Conservation (phyloP, 352 stramenopile species). For the Peronospora farinosa region DNA sequence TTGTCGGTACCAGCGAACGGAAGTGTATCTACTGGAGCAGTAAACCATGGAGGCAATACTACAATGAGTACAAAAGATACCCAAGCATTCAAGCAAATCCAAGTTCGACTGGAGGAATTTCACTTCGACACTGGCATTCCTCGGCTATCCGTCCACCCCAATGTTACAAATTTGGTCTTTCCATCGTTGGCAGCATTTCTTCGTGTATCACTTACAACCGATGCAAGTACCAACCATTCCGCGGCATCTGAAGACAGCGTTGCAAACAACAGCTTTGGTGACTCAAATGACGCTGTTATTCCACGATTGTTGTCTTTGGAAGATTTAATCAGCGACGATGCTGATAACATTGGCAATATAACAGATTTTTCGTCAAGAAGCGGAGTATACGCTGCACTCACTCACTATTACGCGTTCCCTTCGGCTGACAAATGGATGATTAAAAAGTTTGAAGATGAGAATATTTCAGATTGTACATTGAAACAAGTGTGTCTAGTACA, state of each 20-base stretch:
- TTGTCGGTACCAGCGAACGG: not conserved
- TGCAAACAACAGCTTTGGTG: not conserved
- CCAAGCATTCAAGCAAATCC: slow-evolving; percentile 28
- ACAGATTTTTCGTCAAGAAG: slow-evolving; percentile 18
- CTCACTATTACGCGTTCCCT: slow-evolving; percentile 45
- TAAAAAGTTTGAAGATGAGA: slow-evolving; percentile 1
- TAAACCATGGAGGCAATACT: not conserved
- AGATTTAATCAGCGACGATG: not conserved
- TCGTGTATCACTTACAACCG: not conserved
- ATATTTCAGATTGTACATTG: slow-evolving; percentile 21
- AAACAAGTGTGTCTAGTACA: slow-evolving; percentile 29
- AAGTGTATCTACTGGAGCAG: not conserved
- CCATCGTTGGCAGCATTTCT: slow-evolving; percentile 30
- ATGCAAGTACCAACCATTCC: not conserved
- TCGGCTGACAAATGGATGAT: slow-evolving; percentile 22
- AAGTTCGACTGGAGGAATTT: slow-evolving; percentile 37
- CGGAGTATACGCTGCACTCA: slow-evolving; percentile 28
- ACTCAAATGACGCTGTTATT: slow-evolving; percentile 1
- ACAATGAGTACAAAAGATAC: slow-evolving; percentile 17
- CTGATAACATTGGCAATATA: not conserved
- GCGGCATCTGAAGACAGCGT: not conserved
- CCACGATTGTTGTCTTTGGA: not conserved
- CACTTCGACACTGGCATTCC: slow-evolving; percentile 54
- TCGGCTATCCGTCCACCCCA: slow-evolving; percentile 26
- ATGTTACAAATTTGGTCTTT: slow-evolving; percentile 29